Evolutionary conservation across 176 grass and related monocot species (phyloP).

Genomic region (Oryza brachyantha): DNA sequence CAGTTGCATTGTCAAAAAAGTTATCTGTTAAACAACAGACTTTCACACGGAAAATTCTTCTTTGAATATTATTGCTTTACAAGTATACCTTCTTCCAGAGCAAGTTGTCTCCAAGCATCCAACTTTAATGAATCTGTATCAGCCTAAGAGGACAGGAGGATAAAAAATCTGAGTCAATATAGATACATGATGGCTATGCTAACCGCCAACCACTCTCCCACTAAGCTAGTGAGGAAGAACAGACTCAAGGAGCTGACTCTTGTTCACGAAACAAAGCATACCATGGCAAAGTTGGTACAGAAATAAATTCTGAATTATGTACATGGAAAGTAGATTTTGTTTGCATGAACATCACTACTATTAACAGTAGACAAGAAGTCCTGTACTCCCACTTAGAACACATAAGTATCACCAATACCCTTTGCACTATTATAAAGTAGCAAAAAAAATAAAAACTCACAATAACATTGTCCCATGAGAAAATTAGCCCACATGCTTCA

Average conservation of each 20-base stretch:
- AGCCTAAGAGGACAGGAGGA: conserved; percentile 46
- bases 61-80: background rate
- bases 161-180: conserved; percentile 1
- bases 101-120: conserved; percentile 96
- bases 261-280: background rate
- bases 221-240: background rate
- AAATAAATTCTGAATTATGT: background rate
- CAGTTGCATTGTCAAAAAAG: background rate
- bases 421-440: conserved; percentile 1
- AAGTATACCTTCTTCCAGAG: conserved; percentile 78
- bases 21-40: background rate
- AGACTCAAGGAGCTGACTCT: background rate
- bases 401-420: background rate
- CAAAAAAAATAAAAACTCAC: conserved; percentile 44
- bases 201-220: background rate
- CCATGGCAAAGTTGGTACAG: background rate
- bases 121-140: conserved; percentile 72
- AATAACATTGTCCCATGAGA: conserved; percentile 98
- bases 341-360: background rate
- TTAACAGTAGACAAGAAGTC: background rate
- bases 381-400: background rate
- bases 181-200: background rate
- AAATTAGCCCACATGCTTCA: conserved; percentile 96
- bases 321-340: background rate
- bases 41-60: background rate